Evolutionary conservation across 495 filamentous ascomycete species (phyloP), one percentile per base, ranked within the genome.

Genomic region (Amniculicola lignicola): DNA sequence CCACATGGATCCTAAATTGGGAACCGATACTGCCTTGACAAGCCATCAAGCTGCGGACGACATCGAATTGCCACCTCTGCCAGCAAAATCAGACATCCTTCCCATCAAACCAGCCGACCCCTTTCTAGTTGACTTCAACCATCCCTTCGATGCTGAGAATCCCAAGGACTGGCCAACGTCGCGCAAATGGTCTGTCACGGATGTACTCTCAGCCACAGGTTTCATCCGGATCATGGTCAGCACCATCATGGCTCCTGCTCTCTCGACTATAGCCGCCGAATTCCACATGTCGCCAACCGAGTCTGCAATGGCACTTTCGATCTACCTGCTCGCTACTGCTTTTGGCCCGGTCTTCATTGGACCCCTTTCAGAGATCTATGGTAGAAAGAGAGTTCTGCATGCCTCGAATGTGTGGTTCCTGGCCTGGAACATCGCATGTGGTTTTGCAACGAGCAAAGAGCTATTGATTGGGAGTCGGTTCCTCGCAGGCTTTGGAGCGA

Each of bases 271-370:
- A 31, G 61, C 62, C 2, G 15, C 4, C n/a, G 74, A 77, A 19
- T 63, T 78, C 4, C 9, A 68, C 43, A 72, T 71, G 63, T 47
- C 16, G 19, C 27, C 44, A 14, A 45, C 57, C 4, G 61, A 67
- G 16, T 59, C 63, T 1, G 61, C 69, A 10, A 66, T 78, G 51
- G 62, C 72, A 29, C 56, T 83, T 23, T 82, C 79, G 2, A 72
- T 72, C 15, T 72, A 69, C 49, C 60, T 72, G 24, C 59, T 70
- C 0, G 68, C 68, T 4, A 65, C 69, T 24, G 69, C 62, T n/a
- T 64, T 66, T 50, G 69, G 69, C 7, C 63, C 62, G 1, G 5
- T 65, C 0, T n/a, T 67, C 44, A 54, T 63, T 46, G 64, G 67
- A 10, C 68, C 67, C 1, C 35, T 67, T 11, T 64, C 63, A 1